Evolutionary conservation across 2,329 filamentous ascomycete genomes (phyloP).

Genomic region (Aaosphaeria arxii): DNA sequence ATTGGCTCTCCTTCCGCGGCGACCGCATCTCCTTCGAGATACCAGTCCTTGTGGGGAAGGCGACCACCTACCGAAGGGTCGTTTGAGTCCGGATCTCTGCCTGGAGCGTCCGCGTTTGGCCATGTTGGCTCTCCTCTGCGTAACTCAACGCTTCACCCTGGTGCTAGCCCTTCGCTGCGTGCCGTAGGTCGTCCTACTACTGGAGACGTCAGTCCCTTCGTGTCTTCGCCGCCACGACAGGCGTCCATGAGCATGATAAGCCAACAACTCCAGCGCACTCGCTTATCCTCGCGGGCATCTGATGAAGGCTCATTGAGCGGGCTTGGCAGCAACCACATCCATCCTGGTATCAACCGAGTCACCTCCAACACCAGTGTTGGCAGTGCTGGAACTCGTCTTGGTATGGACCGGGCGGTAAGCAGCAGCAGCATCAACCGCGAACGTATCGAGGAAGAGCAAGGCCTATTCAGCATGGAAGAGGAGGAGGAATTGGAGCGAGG

Average conservation of each 20-base stretch:
- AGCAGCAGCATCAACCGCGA: constrained; percentile 40
- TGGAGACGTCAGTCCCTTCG: constrained; percentile 49
- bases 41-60: constrained; percentile 55
- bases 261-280: constrained; percentile 52
- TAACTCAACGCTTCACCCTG: constrained; percentile 55
- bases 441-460: constrained; percentile 42
- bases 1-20: constrained; percentile 51
- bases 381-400: constrained; percentile 26
- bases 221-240: constrained; percentile 56
- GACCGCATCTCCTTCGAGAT: constrained; percentile 59
- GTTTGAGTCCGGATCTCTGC: constrained; percentile 45
- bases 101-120: constrained; percentile 49
- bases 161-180: constrained; percentile 50
- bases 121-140: constrained; percentile 66
- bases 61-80: constrained; percentile 39
- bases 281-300: constrained; percentile 33
- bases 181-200: constrained; percentile 48
- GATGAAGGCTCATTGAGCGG: constrained; percentile 16
- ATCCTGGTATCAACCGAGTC: constrained; percentile 65
- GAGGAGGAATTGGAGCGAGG: constrained; percentile 30
- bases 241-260: constrained; percentile 61
- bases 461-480: constrained; percentile 43
- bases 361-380: constrained; percentile 30
- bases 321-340: constrained; percentile 34
- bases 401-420: constrained; percentile 38